Evolutionary conservation across 169 alveolate species (phyloP), one percentile per base, ranked within the genome.

Genomic region (Eimeria sp.): DNA sequence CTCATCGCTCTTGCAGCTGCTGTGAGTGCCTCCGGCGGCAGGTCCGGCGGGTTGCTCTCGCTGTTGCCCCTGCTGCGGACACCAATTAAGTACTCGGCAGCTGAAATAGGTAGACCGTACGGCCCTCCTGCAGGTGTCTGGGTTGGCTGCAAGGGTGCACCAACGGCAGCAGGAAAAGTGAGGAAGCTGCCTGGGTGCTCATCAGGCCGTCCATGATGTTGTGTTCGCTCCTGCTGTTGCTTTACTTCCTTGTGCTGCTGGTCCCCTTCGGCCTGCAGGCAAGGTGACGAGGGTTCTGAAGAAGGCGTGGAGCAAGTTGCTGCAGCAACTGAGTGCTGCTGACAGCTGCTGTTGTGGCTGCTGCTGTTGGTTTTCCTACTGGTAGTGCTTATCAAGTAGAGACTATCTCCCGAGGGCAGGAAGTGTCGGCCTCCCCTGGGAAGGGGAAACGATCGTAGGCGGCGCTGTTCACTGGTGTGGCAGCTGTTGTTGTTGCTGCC

Each of bases 1-100:
- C 58, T 67, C 82, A 86, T 86, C 45, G 82, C 93, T 43, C 43
- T 72, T 40, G 76, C 93, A 3, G 93, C 93, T 63, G 82, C 65
- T 10, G 76, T 82, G 34, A 63, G 82, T 3, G 27, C 65, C 25
- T 86, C 93, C 5, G 93, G 54, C n/a, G 93, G 80, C 80, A 86
- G 82, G 43, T 57, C 93, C 76, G 27, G 25, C 73, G 47, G 27
- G 72, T 9, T 43, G 45, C 88, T 76, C 10, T 13, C 27, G 40
- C 57, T 76, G 91, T 30, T 83, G 75, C 16, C 30, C 75, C 76
- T 83, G 25, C 45, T 34, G 82, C 63, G 34, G 93, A 49, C 51
- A 22, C 93, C 93, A 43, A 22, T 40, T 27, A 86, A 65, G 27
- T 49, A 61, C 51, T 34, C 93, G 61, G 93, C 93, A 27, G 93